Conservation (phyloP, 169 alveolate genomes). For the Plasmodium cynomolgi region DNA sequence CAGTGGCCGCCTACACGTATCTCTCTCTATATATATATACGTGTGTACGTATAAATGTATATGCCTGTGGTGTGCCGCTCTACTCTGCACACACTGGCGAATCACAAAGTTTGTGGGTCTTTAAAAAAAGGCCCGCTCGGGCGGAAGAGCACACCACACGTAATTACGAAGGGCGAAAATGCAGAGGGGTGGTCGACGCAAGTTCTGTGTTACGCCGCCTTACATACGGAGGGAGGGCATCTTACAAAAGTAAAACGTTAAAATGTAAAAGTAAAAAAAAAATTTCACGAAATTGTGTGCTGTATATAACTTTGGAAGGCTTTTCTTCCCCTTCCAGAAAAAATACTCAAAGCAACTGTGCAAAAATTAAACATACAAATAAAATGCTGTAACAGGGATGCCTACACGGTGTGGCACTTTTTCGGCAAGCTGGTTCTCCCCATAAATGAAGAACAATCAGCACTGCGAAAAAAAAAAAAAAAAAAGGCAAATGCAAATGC, state of each 20-base stretch:
- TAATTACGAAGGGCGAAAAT: neutral
- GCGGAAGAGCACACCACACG: neutral
- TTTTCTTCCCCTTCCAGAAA: neutral
- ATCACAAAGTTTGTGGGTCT: neutral
- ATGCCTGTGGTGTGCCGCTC: neutral
- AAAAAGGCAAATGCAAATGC: neutral
- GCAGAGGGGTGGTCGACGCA: neutral
- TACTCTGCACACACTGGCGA: neutral
- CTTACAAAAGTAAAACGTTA: neutral
- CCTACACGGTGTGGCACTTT: neutral
- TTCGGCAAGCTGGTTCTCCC: neutral
- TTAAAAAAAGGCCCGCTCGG: neutral
- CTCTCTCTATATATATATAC: neutral
- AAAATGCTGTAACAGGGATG: neutral
- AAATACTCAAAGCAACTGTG: neutral
- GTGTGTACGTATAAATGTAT: constrained; percentile 1
- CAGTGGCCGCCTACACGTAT: neutral
- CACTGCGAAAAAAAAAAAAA: neutral
- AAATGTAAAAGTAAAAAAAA: neutral
- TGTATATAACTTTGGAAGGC: neutral
- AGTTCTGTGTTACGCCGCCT: neutral
- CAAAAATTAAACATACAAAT: neutral
- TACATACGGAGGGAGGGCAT: neutral
- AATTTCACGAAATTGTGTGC: neutral
- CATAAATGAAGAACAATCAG: neutral